Conservation (phyloP, 208 protist species). For the Leishmania amazonensis region DNA sequence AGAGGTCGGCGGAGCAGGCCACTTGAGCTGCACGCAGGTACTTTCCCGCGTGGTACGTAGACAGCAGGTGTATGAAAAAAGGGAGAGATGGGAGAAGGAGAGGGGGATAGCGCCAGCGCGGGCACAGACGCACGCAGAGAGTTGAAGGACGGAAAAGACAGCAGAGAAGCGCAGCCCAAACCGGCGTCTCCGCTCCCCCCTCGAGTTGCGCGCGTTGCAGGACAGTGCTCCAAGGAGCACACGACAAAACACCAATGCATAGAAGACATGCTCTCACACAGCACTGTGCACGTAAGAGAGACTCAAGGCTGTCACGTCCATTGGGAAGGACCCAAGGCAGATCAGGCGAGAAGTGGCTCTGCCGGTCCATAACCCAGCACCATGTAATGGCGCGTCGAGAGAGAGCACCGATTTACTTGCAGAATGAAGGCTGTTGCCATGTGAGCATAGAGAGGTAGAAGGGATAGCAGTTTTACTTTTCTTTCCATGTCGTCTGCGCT, state of each 20-base stretch:
- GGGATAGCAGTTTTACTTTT: not conserved
- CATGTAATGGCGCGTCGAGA: not conserved
- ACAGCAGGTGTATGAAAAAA: not conserved
- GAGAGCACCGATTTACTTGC: not conserved
- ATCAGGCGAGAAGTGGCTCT: not conserved
- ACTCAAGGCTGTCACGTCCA: not conserved
- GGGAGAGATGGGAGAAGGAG: not conserved
- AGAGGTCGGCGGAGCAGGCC: not conserved
- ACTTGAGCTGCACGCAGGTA: not conserved
- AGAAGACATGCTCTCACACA: not conserved
- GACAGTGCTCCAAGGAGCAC: not conserved
- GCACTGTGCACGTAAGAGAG: not conserved
- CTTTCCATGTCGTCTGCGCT: constrained; percentile 1
- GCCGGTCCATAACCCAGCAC: not conserved
- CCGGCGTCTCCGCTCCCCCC: not conserved
- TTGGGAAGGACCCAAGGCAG: not conserved
- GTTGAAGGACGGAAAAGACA: not conserved
- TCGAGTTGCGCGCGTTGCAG: not conserved
- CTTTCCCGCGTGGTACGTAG: not conserved
- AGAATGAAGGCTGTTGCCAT: not conserved
- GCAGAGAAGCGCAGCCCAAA: not conserved
- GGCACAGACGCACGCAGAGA: not conserved
- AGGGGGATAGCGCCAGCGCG: not conserved
- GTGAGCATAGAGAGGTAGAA: not conserved
- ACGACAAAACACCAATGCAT: not conserved